Base-by-base conservation (phyloP, 2,329 filamentous ascomycete genomes). In the Incumbomyces lentus region DNA sequence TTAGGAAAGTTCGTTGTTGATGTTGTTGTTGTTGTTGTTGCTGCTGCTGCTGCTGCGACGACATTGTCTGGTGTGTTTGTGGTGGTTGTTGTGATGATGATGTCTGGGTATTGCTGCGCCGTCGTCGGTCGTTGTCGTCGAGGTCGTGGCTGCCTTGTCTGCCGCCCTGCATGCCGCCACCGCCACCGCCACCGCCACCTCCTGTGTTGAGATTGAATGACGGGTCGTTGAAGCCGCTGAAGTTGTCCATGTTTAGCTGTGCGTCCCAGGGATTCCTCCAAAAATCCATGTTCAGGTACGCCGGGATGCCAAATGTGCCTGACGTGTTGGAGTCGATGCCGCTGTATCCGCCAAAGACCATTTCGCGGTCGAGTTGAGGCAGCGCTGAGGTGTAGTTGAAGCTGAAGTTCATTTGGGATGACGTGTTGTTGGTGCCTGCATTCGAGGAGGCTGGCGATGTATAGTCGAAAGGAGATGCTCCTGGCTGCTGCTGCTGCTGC, bases 271-370 rank as follows among this genome's bases (percentile, higher is more conserved):
- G 53, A 8, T 60, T 49, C 17, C 58, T 55, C 32, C 44, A 46
- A 37, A 46, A 46, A 17, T 46, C 44, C 22, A 46, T 16, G 63
- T 54, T 50, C 59, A 62, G 48, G 17, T 60, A 59, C 31, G 58
- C 59, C 34, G 61, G 48, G 8, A 63, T 55, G 43, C 64, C 62
- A 17, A 62, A 55, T 14, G 58, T 19, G 35, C 16, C 48, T 39
- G 32, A 41, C 39, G 35, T 49, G 11, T 53, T 58, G 4, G 66
- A 66, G 61, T 79, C 65, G 56, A 78, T 62, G 26, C 69, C 73
- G 7, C 72, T 70, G 58, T 88, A 90, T 1, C 81, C 82, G 32
- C 80, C 81, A 52, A 86, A 86, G 1, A 87, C 81, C 52, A 88
- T 78, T 58, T 87, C 83, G 2, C 83, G 74, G 56, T 89, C 84